Conservation (phyloP, 2,329 filamentous ascomycete species). For the Hymenoscyphus salicellus region DNA sequence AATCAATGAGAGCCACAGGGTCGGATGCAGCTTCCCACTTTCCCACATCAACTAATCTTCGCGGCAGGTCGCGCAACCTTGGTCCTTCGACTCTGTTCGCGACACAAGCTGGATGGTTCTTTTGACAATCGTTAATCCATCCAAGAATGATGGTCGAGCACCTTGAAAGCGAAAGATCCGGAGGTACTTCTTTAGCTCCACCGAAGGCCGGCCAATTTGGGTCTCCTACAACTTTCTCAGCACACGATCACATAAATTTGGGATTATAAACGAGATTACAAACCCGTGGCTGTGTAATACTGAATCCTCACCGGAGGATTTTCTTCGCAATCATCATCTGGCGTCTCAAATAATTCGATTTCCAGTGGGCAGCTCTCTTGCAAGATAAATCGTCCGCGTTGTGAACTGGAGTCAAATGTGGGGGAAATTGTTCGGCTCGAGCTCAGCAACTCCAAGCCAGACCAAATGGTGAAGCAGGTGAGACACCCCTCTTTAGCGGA, state of each 20-base stretch:
- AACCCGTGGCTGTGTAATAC: constrained; percentile 2
- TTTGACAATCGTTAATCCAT: neutral
- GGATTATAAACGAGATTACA: neutral
- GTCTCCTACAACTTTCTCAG: neutral
- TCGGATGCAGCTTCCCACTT: neutral
- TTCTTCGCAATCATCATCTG: neutral
- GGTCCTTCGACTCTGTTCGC: neutral
- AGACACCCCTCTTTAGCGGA: neutral
- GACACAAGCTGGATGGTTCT: neutral
- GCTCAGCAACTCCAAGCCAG: neutral
- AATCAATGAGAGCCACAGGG: neutral
- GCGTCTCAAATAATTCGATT: neutral
- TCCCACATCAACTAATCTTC: neutral
- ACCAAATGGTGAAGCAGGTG: neutral
- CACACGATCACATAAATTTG: neutral
- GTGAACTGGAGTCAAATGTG: neutral
- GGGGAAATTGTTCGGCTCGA: neutral
- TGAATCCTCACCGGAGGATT: neutral
- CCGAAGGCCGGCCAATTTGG: neutral
- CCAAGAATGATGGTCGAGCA: neutral
- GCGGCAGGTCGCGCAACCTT: neutral
- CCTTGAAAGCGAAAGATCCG: neutral
- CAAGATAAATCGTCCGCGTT: neutral
- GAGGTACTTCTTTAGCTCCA: neutral
- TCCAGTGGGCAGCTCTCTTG: neutral